Evolutionary conservation across 176 grass and related monocot species (phyloP).

Genomic region (Saccharum officinarum): DNA sequence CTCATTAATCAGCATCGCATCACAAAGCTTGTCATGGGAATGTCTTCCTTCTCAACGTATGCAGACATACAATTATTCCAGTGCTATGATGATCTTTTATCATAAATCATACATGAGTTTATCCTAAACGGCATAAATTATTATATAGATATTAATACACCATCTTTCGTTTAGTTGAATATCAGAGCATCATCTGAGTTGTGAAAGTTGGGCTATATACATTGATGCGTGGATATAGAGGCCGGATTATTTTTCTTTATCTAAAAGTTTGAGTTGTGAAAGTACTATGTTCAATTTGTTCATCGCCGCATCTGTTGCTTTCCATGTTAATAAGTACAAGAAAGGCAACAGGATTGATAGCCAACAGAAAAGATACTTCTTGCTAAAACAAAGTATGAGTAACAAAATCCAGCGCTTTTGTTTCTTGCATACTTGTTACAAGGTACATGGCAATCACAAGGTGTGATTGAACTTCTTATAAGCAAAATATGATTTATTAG

Average conservation of each 20-base stretch:
- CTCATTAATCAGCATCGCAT: conserved; percentile 54
- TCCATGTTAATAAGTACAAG: background rate
- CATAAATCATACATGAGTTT: background rate
- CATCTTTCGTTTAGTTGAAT: background rate
- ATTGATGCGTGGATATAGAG: no score
- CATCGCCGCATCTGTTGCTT: background rate
- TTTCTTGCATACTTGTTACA: conserved; percentile 18
- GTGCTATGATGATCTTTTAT: background rate
- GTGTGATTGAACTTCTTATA: background rate
- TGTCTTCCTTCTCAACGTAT: conserved; percentile 57
- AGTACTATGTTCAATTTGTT: conserved; percentile 1
- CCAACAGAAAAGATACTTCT: background rate
- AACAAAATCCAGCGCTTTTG: background rate
- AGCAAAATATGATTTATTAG: background rate
- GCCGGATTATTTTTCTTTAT: no score
- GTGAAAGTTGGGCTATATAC: no score
- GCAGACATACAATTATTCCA: background rate
- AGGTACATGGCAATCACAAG: conserved; percentile 8
- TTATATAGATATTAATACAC: conserved; percentile 5
- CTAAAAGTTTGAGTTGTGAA: no score
- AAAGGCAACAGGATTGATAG: background rate
- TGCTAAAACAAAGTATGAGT: background rate
- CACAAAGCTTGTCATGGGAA: conserved; percentile 69
- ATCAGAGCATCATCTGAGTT: background rate
- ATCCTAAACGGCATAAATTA: conserved; percentile 8